Conservation (phyloP, 2,329 filamentous ascomycete species). For the Leptoxyphium fumago region DNA sequence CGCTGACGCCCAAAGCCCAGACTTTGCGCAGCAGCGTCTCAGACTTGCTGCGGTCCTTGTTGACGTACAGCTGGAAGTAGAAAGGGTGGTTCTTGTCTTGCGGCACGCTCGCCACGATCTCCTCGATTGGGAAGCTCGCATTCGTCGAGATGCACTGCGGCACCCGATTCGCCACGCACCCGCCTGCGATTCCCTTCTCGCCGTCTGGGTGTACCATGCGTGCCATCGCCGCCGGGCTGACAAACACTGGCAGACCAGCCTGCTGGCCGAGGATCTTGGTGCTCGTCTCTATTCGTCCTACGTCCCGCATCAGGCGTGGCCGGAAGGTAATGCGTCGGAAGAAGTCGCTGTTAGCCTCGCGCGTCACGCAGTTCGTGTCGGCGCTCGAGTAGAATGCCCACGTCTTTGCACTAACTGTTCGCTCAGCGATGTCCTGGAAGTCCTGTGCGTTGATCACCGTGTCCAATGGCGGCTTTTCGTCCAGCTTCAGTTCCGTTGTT, state of each 20-base stretch:
- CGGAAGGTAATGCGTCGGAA: slow-evolving; percentile 33
- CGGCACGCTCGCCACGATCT: slow-evolving; percentile 14
- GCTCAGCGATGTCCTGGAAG: slow-evolving; percentile 27
- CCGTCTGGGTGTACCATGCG: slow-evolving; percentile 23
- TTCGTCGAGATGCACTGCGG: slow-evolving; percentile 20
- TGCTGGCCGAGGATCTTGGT: slow-evolving; percentile 21
- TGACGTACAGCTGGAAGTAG: slow-evolving; percentile 50
- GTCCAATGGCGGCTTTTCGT: slow-evolving; percentile 29
- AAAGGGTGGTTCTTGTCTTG: slow-evolving; percentile 18
- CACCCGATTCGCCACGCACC: slow-evolving; percentile 13
- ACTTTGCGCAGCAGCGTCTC: slow-evolving; percentile 35
- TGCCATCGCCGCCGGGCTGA: slow-evolving; percentile 24
- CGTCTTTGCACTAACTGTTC: slow-evolving; percentile 23
- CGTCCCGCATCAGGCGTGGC: slow-evolving; percentile 30
- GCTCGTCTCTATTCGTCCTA: slow-evolving; percentile 20
- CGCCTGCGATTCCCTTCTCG: slow-evolving; percentile 22
- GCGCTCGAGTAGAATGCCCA: slow-evolving; percentile 36
- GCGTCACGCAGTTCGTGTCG: slow-evolving; percentile 35
- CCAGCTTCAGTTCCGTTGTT: slow-evolving; percentile 13
- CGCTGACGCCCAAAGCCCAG: slow-evolving; percentile 32
- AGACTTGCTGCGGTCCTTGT: slow-evolving; percentile 39
- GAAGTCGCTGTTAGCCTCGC: slow-evolving; percentile 26
- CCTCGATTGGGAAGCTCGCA: slow-evolving; percentile 18
- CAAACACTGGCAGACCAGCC: slow-evolving; percentile 21
- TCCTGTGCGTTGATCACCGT: slow-evolving; percentile 34